Conservation (phyloP, 257 asterid genomes). For the Agastache rugosa region DNA sequence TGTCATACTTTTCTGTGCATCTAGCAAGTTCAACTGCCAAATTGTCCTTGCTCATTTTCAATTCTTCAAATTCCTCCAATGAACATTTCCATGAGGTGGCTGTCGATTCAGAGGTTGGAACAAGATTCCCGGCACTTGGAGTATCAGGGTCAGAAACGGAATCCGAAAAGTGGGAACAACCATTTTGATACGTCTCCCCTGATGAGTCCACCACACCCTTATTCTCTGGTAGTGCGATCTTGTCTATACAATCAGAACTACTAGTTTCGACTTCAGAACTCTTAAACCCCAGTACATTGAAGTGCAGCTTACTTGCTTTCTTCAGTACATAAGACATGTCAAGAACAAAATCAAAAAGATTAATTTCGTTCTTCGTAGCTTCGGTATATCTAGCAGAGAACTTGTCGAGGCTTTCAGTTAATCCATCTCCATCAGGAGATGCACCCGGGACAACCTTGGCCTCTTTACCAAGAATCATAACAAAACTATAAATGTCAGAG, state of each 20-base stretch:
- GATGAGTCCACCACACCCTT: slow-evolving; percentile 55
- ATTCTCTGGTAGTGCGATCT: slow-evolving; percentile 85
- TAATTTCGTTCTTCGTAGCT: slow-evolving; percentile 46
- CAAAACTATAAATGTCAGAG: slow-evolving; percentile 63
- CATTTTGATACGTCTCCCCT: slow-evolving; percentile 57
- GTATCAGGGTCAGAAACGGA: slow-evolving; percentile 76
- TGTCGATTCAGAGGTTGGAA: slow-evolving; percentile 78
- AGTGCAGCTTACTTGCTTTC: slow-evolving; percentile 67
- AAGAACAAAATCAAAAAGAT: slow-evolving; percentile 59
- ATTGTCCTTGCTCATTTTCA: slow-evolving; percentile 72
- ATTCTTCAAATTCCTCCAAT: slow-evolving; percentile 79
- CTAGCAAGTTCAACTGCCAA: slow-evolving; percentile 64
- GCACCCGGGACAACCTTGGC: slow-evolving; percentile 63
- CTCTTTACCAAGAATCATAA: slow-evolving; percentile 67
- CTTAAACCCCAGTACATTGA: slow-evolving; percentile 63
- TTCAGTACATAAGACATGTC: slow-evolving; percentile 68
- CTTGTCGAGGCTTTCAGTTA: slow-evolving; percentile 47
- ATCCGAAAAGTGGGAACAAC: slow-evolving; percentile 70
- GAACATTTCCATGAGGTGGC: slow-evolving; percentile 75
- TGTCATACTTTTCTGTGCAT: slow-evolving; percentile 62
- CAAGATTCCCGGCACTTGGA: slow-evolving; percentile 72
- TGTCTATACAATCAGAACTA: slow-evolving; percentile 85
- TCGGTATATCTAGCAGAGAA: slow-evolving; percentile 65
- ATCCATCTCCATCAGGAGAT: slow-evolving; percentile 58
- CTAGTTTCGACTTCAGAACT: slow-evolving; percentile 65